These are phyloP conservation scores for Fraxinus angustifolia DNA, from an alignment of 305 asterid genomes.

Conservation along the genomic window DNA sequence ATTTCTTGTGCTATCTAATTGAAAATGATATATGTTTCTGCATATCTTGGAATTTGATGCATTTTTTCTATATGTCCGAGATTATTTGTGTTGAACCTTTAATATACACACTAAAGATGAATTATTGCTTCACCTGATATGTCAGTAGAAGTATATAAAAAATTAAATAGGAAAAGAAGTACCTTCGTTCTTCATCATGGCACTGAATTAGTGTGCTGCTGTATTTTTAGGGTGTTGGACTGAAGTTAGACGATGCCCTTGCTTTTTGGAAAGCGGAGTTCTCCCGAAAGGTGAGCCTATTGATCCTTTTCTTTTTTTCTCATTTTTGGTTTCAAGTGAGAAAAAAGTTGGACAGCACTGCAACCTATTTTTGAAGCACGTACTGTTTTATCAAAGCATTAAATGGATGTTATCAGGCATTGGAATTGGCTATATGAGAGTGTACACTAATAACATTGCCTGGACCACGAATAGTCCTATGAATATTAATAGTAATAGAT, in stretches of 20 bases:
- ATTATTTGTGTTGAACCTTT: slow-evolving; percentile 12
- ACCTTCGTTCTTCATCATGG: slow-evolving; percentile 15
- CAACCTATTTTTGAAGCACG: neutral
- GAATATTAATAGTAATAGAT: slow-evolving; percentile 2
- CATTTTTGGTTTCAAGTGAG: slow-evolving; percentile 12
- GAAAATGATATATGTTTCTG: slow-evolving; percentile 2
- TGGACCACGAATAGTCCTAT: neutral
- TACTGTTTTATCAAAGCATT: neutral
- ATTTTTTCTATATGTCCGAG: neutral
- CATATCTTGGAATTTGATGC: slow-evolving; percentile 12
- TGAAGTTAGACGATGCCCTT: slow-evolving; percentile 97
- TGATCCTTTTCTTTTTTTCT: slow-evolving; percentile 7
- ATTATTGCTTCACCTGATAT: slow-evolving; percentile 10
- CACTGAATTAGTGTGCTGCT: slow-evolving; percentile 22
- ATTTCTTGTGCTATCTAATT: slow-evolving; percentile 14
- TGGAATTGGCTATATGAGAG: slow-evolving; percentile 8
- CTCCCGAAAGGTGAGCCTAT: slow-evolving; percentile 64
- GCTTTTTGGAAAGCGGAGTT: slow-evolving; percentile 96
- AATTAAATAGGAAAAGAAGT: slow-evolving; percentile 8
- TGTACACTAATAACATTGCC: slow-evolving; percentile 2
- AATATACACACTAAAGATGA: neutral
- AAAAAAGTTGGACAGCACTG: neutral
- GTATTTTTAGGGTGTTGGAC: slow-evolving; percentile 75
- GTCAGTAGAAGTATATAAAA: slow-evolving; percentile 10
- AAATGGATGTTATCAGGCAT: neutral